phyloP scores from a whole-genome alignment of 345 rosid species.

The Balakata baccata region DNA sequence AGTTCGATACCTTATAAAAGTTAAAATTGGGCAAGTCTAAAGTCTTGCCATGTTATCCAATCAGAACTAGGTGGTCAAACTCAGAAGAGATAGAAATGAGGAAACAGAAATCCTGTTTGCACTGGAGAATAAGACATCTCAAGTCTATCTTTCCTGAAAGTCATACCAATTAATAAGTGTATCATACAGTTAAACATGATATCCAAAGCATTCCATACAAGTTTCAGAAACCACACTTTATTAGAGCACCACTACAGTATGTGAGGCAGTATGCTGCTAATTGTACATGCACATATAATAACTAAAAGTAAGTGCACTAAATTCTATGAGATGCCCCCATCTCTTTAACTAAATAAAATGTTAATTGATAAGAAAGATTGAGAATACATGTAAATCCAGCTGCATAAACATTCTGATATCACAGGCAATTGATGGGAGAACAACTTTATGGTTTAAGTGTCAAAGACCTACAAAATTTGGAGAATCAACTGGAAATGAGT shows the following conservation, averaged over 20 bases:
- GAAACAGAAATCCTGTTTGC: not conserved
- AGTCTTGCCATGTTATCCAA: not conserved
- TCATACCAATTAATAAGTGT: not conserved
- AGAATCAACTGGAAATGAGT: slow-evolving; percentile 62
- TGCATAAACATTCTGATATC: slow-evolving; percentile 16
- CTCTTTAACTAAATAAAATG: not conserved
- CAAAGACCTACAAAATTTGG: slow-evolving; percentile 54
- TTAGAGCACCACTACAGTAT: not conserved
- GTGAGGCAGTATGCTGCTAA: not conserved
- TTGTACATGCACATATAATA: not conserved
- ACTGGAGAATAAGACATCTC: not conserved
- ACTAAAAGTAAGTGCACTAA: not conserved
- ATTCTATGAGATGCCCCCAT: not conserved
- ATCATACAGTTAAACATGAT: not conserved
- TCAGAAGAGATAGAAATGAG: too few relatives aligned
- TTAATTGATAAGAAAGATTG: not conserved
- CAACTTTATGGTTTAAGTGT: slow-evolving; percentile 58
- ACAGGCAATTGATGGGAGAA: slow-evolving; percentile 71
- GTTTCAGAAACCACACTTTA: not conserved
- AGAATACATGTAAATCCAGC: not conserved
- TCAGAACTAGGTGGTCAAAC: too few relatives aligned
- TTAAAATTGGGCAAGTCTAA: not conserved
- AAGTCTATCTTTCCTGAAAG: not conserved
- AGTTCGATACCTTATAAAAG: not conserved
- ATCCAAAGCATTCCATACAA: not conserved